Conservation (phyloP, 805 yeast genomes). For the Candida tammaniensis region DNA sequence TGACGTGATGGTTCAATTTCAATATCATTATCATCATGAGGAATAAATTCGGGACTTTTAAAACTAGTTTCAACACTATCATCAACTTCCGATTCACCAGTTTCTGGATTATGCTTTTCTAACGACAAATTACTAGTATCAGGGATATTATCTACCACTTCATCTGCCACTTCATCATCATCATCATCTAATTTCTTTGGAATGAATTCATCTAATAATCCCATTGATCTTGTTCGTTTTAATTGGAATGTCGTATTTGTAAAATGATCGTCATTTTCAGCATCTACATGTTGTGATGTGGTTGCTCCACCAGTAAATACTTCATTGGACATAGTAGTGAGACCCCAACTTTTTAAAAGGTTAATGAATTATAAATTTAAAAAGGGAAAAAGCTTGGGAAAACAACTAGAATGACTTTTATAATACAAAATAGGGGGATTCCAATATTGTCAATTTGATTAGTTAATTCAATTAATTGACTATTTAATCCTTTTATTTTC, state of each 20-base stretch:
- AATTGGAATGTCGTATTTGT: conserved; percentile 67
- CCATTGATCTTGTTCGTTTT: conserved; percentile 81
- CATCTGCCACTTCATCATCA: neutral
- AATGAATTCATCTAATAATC: conserved; percentile 69
- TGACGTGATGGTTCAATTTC: conserved; percentile 80
- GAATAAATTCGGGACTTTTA: conserved; percentile 37
- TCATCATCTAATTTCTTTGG: conserved; percentile 7
- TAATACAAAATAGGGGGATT: too few relatives aligned
- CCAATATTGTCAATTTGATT: too few relatives aligned
- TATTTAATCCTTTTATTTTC: too few relatives aligned
- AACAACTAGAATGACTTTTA: too few relatives aligned
- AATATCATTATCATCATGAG: conserved; percentile 85
- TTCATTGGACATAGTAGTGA: conserved; percentile 18
- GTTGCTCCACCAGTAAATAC: conserved; percentile 60
- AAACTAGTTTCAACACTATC: too few relatives aligned
- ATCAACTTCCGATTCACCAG: neutral
- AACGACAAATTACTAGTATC: too few relatives aligned
- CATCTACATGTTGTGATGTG: conserved; percentile 65
- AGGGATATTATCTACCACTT: too few relatives aligned
- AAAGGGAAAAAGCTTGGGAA: too few relatives aligned
- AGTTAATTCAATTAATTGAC: too few relatives aligned
- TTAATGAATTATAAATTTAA: too few relatives aligned
- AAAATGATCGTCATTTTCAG: conserved; percentile 68
- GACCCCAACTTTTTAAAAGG: too few relatives aligned
- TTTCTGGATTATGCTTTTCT: too few relatives aligned